Evolutionary conservation across 2,329 filamentous ascomycete genomes (phyloP), one percentile per base, ranked within the genome.

Genomic region (Chaetomium globosum): DNA sequence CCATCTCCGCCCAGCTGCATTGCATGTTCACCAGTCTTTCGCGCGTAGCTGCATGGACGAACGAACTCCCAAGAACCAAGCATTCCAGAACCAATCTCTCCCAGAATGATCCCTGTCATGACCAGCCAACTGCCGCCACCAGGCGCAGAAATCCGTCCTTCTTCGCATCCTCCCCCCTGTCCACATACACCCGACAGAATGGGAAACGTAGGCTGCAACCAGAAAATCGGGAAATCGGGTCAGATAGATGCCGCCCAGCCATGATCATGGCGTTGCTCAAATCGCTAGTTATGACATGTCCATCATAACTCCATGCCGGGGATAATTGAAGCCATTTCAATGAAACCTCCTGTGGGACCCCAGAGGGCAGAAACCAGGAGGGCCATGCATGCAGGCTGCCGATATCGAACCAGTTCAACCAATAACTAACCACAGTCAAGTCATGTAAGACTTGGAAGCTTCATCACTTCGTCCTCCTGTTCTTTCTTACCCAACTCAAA

Each of bases 101-200:
- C 33, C 31, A 5, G 49, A 28, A 28, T 48, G 36, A 64, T 60
- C 62, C 62, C 62, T 64, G 62, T 4, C 56, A 28, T 39, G 26
- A n/a, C 30, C 48, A 23, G 53, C 30, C 43, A 65, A 65, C 58
- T 65, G 63, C 63, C 63, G 63, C 36, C 46, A 16, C 16, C 9
- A 12, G 46, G 23, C 33, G 16, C 55, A 59, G 33, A 48, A 43
- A 63, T 9, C 61, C 48, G 33, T 43, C 31, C 6, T 19, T 46
- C 46, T 48, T 30, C 21, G 52, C 21, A n/a, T 8, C 10, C 8
- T n/a, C 12, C 59, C 56, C 61, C 61, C 55, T 63, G 48, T 63
- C 61, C 30, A 31, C 36, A 31, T 4, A 3, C 4, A 58, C 30
- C 48, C 31, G 26, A 43, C 36, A 46, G 31, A 57, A 57, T 39